Conservation (phyloP, 345 rosid genomes). For the Gossypium longicalyx region DNA sequence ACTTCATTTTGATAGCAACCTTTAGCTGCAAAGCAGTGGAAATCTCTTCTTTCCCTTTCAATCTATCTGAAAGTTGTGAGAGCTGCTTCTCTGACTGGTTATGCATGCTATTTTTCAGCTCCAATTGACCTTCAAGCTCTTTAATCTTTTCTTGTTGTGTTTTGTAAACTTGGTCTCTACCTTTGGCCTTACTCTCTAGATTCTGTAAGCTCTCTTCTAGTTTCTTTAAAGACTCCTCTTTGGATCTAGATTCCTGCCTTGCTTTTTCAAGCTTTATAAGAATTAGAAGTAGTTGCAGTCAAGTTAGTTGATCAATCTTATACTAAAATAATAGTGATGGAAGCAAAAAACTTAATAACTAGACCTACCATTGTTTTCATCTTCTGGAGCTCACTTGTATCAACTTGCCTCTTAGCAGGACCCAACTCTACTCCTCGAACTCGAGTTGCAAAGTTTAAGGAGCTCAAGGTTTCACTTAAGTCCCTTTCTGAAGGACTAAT, state of each 20-base stretch:
- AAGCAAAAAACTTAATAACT: neutral
- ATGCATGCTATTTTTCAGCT: constrained; percentile 37
- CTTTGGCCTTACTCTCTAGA: constrained; percentile 64
- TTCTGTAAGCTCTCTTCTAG: constrained; percentile 71
- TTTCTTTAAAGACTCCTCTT: constrained; percentile 73
- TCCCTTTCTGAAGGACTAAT: constrained; percentile 91
- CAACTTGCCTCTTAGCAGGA: constrained; percentile 75
- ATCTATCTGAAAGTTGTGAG: constrained; percentile 51
- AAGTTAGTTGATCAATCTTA: constrained; percentile 9
- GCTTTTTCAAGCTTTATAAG: constrained; percentile 67
- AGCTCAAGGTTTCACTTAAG: constrained; percentile 78
- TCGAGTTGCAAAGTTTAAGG: constrained; percentile 85
- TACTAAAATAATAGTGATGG: neutral
- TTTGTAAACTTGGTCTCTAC: constrained; percentile 56
- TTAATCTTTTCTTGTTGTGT: constrained; percentile 69
- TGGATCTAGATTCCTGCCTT: constrained; percentile 68
- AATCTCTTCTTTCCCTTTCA: constrained; percentile 68
- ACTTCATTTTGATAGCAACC: constrained; percentile 34
- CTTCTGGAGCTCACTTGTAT: constrained; percentile 77
- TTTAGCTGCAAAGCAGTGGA: constrained; percentile 63
- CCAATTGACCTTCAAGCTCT: constrained; percentile 81
- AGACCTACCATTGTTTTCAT: constrained; percentile 63
- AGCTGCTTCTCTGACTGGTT: constrained; percentile 3
- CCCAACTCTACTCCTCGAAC: constrained; percentile 88
- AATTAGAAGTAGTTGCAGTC: constrained; percentile 7